These are phyloP conservation scores for Maudiozyma pseudohumilis DNA, from an alignment of 805 yeast genomes.

Conservation along the genomic window DNA sequence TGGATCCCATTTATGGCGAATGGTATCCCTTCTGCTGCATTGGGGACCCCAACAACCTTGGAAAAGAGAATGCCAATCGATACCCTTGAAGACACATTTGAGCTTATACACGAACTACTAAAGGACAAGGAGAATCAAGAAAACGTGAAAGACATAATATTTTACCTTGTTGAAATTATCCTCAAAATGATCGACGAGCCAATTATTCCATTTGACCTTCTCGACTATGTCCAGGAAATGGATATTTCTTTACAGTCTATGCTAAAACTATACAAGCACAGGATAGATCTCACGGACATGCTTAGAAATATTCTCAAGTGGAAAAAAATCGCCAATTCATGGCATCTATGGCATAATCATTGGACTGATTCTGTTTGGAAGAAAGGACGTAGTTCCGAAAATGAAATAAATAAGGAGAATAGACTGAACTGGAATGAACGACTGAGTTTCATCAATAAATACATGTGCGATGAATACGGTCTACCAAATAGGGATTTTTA, in stretches of 20 bases:
- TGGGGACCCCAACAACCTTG: slow-evolving; percentile 11
- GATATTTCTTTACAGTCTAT: slow-evolving; percentile 39
- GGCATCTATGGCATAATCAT: slow-evolving; percentile 43
- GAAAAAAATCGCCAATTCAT: slow-evolving; percentile 35
- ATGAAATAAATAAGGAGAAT: slow-evolving; percentile 51
- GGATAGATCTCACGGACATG: slow-evolving; percentile 25
- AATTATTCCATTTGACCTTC: slow-evolving; percentile 55
- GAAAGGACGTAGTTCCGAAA: slow-evolving; percentile 49
- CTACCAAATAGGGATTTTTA: slow-evolving; percentile 52
- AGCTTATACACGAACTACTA: slow-evolving; percentile 34
- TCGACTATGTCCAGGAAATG: slow-evolving; percentile 35
- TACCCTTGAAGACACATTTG: slow-evolving; percentile 57
- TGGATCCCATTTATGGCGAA: slow-evolving; percentile 50
- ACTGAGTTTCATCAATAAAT: slow-evolving; percentile 42
- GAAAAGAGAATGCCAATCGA: slow-evolving; percentile 43
- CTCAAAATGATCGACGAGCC: slow-evolving; percentile 63
- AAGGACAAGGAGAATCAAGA: slow-evolving; percentile 39
- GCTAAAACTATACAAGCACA: slow-evolving; percentile 11
- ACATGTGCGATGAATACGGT: slow-evolving; percentile 36
- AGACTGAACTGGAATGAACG: slow-evolving; percentile 72
- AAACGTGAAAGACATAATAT: slow-evolving; percentile 47
- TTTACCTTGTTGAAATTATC: slow-evolving; percentile 40
- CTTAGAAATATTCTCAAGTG: slow-evolving; percentile 31
- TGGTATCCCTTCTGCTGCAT: slow-evolving; percentile 37
- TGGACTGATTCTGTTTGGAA: slow-evolving; percentile 46